Evolutionary conservation across 805 yeast species (phyloP).

Genomic region (Ogataea allantospora): DNA sequence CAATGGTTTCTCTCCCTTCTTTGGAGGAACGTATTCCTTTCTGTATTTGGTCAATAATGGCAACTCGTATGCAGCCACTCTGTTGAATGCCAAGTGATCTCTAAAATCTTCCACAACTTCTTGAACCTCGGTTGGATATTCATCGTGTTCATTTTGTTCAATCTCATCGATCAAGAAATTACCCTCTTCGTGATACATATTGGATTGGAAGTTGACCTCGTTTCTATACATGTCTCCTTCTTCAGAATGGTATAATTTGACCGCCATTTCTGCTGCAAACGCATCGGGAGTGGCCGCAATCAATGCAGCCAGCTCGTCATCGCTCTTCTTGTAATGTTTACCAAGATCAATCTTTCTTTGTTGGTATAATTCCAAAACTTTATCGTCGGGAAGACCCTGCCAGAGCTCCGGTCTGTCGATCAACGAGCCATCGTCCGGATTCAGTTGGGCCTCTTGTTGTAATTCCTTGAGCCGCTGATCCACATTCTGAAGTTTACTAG

Average conservation of each 20-base stretch:
- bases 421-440: conserved; percentile 30
- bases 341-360: conserved; percentile 55
- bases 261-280: conserved; percentile 27
- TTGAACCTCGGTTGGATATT: conserved; percentile 68
- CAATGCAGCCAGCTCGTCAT: conserved; percentile 57
- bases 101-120: conserved; percentile 69
- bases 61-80: conserved; percentile 89
- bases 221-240: conserved; percentile 44
- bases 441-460: conserved; percentile 14
- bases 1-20: conserved; percentile 48
- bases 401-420: conserved; percentile 66
- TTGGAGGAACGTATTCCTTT: conserved; percentile 57
- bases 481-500: conserved; percentile 12
- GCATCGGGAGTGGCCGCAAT: conserved; percentile 40
- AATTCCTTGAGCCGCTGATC: conserved; percentile 15
- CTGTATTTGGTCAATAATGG: conserved; percentile 79
- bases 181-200: conserved; percentile 37
- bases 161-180: conserved; percentile 29
- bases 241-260: conserved; percentile 38
- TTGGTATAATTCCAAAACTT: conserved; percentile 58
- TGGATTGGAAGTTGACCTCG: conserved; percentile 40
- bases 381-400: conserved; percentile 65
- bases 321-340: conserved; percentile 45
- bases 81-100: conserved; percentile 68
- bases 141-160: conserved; percentile 56